These are phyloP conservation scores for Microbotryum scabiosae DNA, from an alignment of 1,284 basidiomycete genomes.

Conservation along the genomic window DNA sequence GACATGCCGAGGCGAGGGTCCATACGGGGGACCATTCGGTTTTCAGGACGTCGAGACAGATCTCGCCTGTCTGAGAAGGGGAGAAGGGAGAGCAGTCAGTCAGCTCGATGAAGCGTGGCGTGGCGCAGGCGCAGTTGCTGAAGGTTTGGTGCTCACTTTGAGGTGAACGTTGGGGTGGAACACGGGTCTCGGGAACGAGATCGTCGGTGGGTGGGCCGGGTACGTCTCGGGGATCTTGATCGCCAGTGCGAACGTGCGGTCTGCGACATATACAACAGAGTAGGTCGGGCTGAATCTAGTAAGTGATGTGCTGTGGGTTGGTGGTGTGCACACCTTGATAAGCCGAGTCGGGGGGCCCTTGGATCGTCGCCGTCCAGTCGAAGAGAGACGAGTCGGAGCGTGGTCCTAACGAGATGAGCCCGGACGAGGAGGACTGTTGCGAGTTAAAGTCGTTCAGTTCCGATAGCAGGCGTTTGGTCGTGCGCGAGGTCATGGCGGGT, in stretches of 20 bases:
- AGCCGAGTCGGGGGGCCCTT: constrained; percentile 1
- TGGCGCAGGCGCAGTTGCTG: neutral
- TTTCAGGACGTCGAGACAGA: constrained; percentile 38
- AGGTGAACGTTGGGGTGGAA: constrained; percentile 11
- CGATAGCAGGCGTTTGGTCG: constrained; percentile 7
- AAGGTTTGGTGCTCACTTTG: neutral
- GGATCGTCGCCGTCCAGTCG: neutral
- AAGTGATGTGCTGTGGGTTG: no score
- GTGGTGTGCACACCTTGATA: neutral
- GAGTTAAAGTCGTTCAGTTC: neutral
- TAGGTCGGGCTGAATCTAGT: neutral
- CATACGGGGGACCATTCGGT: constrained; percentile 39
- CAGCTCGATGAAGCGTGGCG: no score
- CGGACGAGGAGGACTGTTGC: neutral
- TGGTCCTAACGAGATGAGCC: constrained; percentile 1
- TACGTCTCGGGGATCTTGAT: constrained; percentile 6
- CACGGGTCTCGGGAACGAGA: neutral
- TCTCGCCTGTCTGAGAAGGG: constrained; percentile 35
- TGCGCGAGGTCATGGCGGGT: neutral
- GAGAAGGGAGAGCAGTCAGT: neutral
- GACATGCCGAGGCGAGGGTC: constrained; percentile 36
- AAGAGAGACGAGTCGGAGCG: neutral
- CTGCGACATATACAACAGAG: neutral
- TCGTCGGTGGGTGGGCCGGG: constrained; percentile 3
- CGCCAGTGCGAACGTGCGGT: neutral